These are phyloP conservation scores for Saccharum officinarum DNA, from an alignment of 176 grass and related monocot species.

Conservation along the genomic window DNA sequence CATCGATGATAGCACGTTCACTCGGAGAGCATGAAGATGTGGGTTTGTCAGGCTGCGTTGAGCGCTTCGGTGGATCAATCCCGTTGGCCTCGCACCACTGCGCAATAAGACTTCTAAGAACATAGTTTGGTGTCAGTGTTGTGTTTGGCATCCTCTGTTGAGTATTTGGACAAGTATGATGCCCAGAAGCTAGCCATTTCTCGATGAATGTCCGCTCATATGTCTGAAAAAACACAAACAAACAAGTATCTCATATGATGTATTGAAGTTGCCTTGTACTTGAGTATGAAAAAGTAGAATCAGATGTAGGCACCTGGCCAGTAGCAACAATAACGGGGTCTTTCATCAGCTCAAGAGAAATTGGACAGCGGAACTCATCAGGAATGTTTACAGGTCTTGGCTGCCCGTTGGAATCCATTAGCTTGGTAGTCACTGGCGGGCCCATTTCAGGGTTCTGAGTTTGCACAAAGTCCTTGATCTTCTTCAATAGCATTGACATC, in stretches of 20 bases:
- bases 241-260: constrained; percentile 12
- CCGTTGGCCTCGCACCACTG: constrained; percentile 85
- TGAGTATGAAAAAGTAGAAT: neutral
- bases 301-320: constrained; percentile 48
- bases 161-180: constrained; percentile 79
- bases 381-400: constrained; percentile 49
- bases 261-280: constrained; percentile 4
- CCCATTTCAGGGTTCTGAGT: constrained; percentile 91
- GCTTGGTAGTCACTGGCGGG: constrained; percentile 39
- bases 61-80: constrained; percentile 72
- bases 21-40: constrained; percentile 41
- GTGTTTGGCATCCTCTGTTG: constrained; percentile 75
- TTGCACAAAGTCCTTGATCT: constrained; percentile 94
- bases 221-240: constrained; percentile 54
- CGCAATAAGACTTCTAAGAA: constrained; percentile 77
- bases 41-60: constrained; percentile 33
- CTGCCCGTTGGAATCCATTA: constrained; percentile 23
- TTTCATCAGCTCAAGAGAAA: constrained; percentile 93
- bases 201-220: constrained; percentile 78
- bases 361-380: constrained; percentile 93
- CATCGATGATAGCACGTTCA: constrained; percentile 72
- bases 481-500: constrained; percentile 94
- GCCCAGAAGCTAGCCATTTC: constrained; percentile 73
- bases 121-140: constrained; percentile 80
- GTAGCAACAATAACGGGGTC: constrained; percentile 91